Conservation (phyloP, 2,329 filamentous ascomycete species). For the Endocalyx cinctus region DNA sequence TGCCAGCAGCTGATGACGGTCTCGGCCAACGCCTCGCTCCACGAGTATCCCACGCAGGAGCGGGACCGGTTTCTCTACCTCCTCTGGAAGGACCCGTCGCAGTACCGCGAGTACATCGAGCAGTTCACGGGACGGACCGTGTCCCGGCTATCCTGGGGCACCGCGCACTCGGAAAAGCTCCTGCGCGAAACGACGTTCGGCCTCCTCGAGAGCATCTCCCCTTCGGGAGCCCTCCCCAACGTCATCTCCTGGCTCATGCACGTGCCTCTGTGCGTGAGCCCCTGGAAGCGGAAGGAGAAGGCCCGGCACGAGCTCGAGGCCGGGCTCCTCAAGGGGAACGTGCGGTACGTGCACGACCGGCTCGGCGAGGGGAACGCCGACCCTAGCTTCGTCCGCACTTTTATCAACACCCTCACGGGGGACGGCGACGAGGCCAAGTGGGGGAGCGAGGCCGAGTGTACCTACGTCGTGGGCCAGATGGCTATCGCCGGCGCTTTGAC, state of each 20-base stretch:
- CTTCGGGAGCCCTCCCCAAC: slow-evolving; percentile 39
- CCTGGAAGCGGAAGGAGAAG: slow-evolving; percentile 41
- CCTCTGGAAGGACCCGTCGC: slow-evolving; percentile 32
- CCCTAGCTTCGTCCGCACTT: slow-evolving; percentile 39
- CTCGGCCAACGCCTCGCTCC: slow-evolving; percentile 31
- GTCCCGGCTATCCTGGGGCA: slow-evolving; percentile 42
- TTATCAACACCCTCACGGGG: slow-evolving; percentile 27
- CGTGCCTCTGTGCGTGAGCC: slow-evolving; percentile 34
- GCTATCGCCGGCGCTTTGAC: slow-evolving; percentile 42
- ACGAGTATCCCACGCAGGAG: slow-evolving; percentile 39
- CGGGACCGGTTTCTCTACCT: slow-evolving; percentile 41
- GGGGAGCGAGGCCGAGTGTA: slow-evolving; percentile 33
- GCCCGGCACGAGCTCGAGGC: slow-evolving; percentile 35
- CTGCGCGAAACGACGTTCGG: slow-evolving; percentile 42
- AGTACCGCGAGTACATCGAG: slow-evolving; percentile 42
- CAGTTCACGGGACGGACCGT: slow-evolving; percentile 43
- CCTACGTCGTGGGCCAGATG: slow-evolving; percentile 43
- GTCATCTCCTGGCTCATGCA: slow-evolving; percentile 33
- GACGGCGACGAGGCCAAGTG: slow-evolving; percentile 19
- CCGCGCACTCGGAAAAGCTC: slow-evolving; percentile 32
- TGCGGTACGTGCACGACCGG: slow-evolving; percentile 31
- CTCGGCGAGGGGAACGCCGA: slow-evolving; percentile 26
- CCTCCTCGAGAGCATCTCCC: slow-evolving; percentile 41
- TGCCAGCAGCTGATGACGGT: slow-evolving; percentile 38
- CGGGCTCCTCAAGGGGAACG: slow-evolving; percentile 31